These are phyloP conservation scores for Comarum palustre DNA, from an alignment of 306 rosid genomes.

Conservation along the genomic window DNA sequence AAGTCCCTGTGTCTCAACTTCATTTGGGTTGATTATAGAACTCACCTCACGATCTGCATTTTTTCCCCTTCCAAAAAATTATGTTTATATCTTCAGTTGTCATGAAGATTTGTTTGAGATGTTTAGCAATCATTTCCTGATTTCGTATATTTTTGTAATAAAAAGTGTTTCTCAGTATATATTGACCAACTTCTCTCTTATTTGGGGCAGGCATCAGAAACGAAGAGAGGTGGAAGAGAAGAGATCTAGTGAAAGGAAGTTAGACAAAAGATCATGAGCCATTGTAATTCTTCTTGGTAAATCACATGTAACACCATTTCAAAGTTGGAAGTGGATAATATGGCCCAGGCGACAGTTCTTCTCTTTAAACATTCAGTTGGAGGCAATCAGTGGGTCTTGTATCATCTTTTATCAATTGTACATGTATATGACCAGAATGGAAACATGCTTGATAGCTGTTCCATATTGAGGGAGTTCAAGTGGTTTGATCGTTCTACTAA, in stretches of 20 bases:
- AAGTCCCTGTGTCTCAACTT: not conserved
- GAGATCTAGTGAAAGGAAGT: conserved; percentile 68
- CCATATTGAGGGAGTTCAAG: too few species aligned
- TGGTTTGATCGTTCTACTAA: too few species aligned
- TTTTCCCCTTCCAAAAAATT: not conserved
- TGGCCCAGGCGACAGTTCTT: too few species aligned
- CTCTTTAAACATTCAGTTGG: too few species aligned
- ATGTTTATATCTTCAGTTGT: not conserved
- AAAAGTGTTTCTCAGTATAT: not conserved
- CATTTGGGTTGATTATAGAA: not conserved
- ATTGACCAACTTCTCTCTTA: not conserved
- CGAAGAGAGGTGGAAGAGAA: conserved; percentile 90
- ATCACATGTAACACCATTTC: not conserved
- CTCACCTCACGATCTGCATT: conserved; percentile 24
- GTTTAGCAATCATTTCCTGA: not conserved
- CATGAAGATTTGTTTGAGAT: not conserved
- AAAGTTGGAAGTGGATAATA: not conserved
- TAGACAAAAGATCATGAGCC: conserved; percentile 71
- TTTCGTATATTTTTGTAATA: not conserved
- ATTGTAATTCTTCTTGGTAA: conserved; percentile 12
- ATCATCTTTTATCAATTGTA: too few species aligned
- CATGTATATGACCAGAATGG: too few species aligned
- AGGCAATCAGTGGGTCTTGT: too few species aligned
- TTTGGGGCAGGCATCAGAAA: conserved; percentile 24
- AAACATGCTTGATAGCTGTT: too few species aligned